These are phyloP conservation scores for Solanum commersonii DNA, from an alignment of 257 asterid genomes.

Conservation along the genomic window DNA sequence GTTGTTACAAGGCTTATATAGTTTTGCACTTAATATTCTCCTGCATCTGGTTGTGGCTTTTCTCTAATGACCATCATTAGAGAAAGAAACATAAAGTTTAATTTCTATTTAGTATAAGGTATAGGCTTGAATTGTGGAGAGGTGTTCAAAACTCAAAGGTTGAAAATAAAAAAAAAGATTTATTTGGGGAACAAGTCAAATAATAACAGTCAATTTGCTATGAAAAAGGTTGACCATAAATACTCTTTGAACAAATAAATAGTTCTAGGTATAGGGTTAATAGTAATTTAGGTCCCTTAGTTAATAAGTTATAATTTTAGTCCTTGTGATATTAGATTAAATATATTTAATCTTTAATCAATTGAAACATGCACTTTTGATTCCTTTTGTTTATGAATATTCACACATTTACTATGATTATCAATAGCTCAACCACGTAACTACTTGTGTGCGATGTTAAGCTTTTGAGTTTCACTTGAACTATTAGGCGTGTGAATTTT, in stretches of 20 bases:
- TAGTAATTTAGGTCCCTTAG: background rate
- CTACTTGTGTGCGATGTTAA: background rate
- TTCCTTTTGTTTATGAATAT: background rate
- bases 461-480: background rate
- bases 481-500: no score
- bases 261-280: background rate
- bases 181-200: background rate
- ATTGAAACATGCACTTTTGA: background rate
- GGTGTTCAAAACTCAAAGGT: background rate
- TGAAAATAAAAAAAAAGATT: background rate
- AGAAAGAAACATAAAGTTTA: background rate
- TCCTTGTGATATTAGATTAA: background rate
- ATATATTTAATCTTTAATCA: background rate
- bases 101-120: background rate
- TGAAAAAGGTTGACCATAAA: background rate
- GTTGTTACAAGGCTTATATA: background rate
- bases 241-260: background rate
- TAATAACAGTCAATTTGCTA: background rate
- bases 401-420: background rate
- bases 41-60: no score
- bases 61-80: background rate
- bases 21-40: background rate
- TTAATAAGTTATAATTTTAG: background rate
- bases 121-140: slow-evolving; percentile 15
- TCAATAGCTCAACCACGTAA: background rate